These are phyloP conservation scores for Verticillium isaacii DNA, from an alignment of 2,329 filamentous ascomycete species.

Conservation along the genomic window DNA sequence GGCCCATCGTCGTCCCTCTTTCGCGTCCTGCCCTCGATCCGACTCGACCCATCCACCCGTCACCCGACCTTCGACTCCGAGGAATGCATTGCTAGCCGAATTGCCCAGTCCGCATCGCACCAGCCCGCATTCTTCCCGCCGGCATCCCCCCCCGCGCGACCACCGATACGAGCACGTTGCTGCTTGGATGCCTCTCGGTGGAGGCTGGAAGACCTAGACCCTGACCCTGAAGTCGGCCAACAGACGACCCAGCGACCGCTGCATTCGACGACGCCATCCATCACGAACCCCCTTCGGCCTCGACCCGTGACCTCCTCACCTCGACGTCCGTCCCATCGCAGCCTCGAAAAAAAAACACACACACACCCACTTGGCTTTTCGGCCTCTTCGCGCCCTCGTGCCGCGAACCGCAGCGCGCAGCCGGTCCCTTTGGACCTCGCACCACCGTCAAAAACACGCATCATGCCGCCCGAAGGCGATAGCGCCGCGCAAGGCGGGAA, in stretches of 20 bases:
- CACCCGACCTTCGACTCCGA: background rate
- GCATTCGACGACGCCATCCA: background rate
- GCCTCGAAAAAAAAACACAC: background rate
- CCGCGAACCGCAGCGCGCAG: background rate
- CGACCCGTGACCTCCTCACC: background rate
- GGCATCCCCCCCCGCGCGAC: background rate
- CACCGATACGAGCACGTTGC: background rate
- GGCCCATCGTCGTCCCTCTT: background rate
- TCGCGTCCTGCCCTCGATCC: background rate
- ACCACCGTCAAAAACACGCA: conserved; percentile 8
- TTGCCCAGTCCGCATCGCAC: background rate
- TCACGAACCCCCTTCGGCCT: background rate
- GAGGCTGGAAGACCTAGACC: background rate
- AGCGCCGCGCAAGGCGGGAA: conserved; percentile 47
- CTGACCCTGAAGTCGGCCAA: background rate
- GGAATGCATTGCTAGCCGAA: background rate
- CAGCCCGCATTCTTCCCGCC: background rate
- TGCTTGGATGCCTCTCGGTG: background rate
- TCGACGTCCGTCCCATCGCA: background rate
- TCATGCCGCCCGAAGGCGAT: conserved; percentile 28
- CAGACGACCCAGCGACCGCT: background rate
- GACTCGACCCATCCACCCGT: background rate
- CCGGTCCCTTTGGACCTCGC: background rate
- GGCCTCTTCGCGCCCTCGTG: background rate
- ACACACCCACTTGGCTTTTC: background rate